Conservation (phyloP, 2,329 filamentous ascomycete genomes). For the Stromatinia cepivora region DNA sequence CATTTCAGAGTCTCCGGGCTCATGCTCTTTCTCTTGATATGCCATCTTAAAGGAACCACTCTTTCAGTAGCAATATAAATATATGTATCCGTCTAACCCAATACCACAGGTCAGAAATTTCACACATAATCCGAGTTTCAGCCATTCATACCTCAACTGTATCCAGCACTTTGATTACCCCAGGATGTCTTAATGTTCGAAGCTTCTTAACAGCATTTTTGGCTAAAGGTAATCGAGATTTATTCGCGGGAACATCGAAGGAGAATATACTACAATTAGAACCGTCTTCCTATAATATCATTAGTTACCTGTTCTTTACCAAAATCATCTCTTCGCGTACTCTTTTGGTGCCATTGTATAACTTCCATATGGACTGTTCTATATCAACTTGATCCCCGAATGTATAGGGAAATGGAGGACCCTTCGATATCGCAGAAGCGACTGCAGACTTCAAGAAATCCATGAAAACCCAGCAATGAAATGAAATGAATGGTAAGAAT, state of each 20-base stretch:
- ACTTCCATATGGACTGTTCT: constrained; percentile 92
- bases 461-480: constrained; percentile 55
- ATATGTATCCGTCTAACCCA: constrained; percentile 76
- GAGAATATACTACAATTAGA: constrained; percentile 96
- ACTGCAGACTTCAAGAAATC: constrained; percentile 98
- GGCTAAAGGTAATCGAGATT: constrained; percentile 78
- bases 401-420: constrained; percentile 86
- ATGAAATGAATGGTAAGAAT: constrained; percentile 6
- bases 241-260: constrained; percentile 84
- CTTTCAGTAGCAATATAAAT: constrained; percentile 97
- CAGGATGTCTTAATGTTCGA: constrained; percentile 88
- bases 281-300: constrained; percentile 71
- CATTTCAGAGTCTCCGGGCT: constrained; percentile 94
- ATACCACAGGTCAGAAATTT: constrained; percentile 31
- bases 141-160: constrained; percentile 73
- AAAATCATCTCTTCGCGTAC: constrained; percentile 47
- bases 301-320: constrained; percentile 26
- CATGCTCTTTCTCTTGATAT: constrained; percentile 82
- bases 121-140: constrained; percentile 3
- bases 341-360: constrained; percentile 90
- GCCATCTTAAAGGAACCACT: constrained; percentile 83
- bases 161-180: constrained; percentile 90
- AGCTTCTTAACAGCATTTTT: constrained; percentile 94
- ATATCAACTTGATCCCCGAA: constrained; percentile 92
- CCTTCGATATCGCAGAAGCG: constrained; percentile 93